phyloP scores from a whole-genome alignment of 345 rosid genomes.

The Excoecaria cochinchinensis region DNA sequence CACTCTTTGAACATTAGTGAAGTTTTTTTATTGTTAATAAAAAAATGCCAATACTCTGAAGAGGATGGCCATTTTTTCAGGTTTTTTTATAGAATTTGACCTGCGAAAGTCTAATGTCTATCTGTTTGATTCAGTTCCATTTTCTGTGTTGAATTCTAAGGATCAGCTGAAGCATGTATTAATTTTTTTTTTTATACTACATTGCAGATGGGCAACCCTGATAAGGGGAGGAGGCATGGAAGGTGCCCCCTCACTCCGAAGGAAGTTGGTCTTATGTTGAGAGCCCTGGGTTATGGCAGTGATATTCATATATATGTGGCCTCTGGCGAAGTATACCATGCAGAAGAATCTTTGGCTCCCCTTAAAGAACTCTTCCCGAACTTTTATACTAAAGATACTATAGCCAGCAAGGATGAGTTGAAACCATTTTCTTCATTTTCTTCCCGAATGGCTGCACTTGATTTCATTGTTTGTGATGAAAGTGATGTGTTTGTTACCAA shows the following conservation, averaged over 20 bases:
- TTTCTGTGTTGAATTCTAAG: background rate
- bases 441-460: constrained; percentile 99
- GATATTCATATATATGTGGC: constrained; percentile 94
- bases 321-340: constrained; percentile 93
- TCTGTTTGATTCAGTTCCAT: constrained; percentile 4
- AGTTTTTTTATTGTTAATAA: background rate
- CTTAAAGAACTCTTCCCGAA: constrained; percentile 85
- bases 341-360: constrained; percentile 80
- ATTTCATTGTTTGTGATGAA: constrained; percentile 89
- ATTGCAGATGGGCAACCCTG: constrained; percentile 67
- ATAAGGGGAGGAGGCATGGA: constrained; percentile 94
- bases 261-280: constrained; percentile 94
- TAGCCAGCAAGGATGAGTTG: constrained; percentile 76
- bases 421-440: constrained; percentile 73
- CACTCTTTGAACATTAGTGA: background rate
- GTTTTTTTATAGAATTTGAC: background rate
- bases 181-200: constrained; percentile 10
- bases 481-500: constrained; percentile 96
- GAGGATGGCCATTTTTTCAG: background rate
- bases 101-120: background rate
- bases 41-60: background rate
- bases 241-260: constrained; percentile 95
- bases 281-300: constrained; percentile 92
- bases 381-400: constrained; percentile 77
- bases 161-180: background rate